Percentiles rank a stretch among this genome's conserved stretches.
Evolutionary conservation across 2,329 filamentous ascomycete species (phyloP).

Genomic region (Pestalotiopsis sp.): DNA sequence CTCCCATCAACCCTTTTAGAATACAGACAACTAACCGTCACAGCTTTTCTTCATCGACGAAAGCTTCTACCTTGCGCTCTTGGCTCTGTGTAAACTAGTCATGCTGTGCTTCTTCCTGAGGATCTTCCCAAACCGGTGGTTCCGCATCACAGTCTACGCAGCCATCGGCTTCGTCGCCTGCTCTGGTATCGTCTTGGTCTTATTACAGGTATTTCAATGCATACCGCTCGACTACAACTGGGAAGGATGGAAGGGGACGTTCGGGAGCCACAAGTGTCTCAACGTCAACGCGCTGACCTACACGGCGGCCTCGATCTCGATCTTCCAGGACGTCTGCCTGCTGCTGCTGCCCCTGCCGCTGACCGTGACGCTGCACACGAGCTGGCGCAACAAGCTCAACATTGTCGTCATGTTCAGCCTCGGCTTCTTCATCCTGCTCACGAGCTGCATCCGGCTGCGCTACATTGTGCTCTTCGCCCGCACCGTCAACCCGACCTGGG

Average conservation of each 20-base stretch:
- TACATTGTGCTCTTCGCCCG: conserved; percentile 35
- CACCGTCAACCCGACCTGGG: conserved; percentile 33
- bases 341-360: conserved; percentile 36
- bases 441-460: conserved; percentile 38
- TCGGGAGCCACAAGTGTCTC: conserved; percentile 29
- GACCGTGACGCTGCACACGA: conserved; percentile 31
- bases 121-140: conserved; percentile 31
- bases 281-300: conserved; percentile 34
- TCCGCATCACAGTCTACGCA: conserved; percentile 27
- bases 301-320: conserved; percentile 32
- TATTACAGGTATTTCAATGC: conserved; percentile 40
- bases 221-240: conserved; percentile 34
- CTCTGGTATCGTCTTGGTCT: conserved; percentile 29
- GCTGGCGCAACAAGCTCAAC: conserved; percentile 25
- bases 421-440: conserved; percentile 38
- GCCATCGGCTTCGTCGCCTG: conserved; percentile 28
- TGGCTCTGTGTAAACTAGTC: conserved; percentile 33
- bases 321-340: conserved; percentile 37
- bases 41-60: conserved; percentile 37
- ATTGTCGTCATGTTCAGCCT: conserved; percentile 40
- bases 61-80: conserved; percentile 33
- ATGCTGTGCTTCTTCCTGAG: conserved; percentile 36
- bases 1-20: background rate
- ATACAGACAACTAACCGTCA: background rate
- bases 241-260: conserved; percentile 33